These are phyloP conservation scores for Lodderomyces elongisporus DNA, from an alignment of 1,139 yeast genomes.

Conservation along the genomic window DNA sequence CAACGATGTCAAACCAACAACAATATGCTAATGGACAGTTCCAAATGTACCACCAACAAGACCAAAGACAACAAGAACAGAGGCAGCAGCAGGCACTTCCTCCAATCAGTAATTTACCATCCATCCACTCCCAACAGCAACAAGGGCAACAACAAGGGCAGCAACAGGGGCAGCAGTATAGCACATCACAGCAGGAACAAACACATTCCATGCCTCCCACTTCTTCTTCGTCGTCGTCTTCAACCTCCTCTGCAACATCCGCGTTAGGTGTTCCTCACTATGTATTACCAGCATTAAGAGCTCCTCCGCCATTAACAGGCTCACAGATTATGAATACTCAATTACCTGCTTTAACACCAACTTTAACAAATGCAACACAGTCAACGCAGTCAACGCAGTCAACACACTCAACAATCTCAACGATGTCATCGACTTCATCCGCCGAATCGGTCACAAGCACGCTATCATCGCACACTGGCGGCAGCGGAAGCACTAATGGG, in stretches of 20 bases:
- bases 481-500: conserved; percentile 9
- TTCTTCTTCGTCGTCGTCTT: too few relatives aligned
- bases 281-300: conserved; percentile 10
- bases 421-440: conserved; percentile 8
- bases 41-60: too few relatives aligned
- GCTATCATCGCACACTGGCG: conserved; percentile 5
- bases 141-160: conserved; percentile 4
- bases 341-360: conserved; percentile 9
- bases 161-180: conserved; percentile 4
- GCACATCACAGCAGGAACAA: conserved; percentile 4
- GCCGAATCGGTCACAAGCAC: conserved; percentile 2
- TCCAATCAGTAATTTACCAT: too few relatives aligned
- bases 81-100: too few relatives aligned
- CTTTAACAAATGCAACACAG: conserved; percentile 9
- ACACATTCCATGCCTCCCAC: conserved; percentile 4
- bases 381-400: conserved; percentile 9
- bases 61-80: too few relatives aligned
- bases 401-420: conserved; percentile 9
- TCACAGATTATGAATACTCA: conserved; percentile 4
- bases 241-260: too few relatives aligned
- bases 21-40: too few relatives aligned
- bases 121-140: conserved; percentile 2
- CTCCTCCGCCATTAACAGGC: conserved; percentile 7
- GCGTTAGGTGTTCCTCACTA: too few relatives aligned
- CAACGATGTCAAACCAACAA: too few relatives aligned